Evolutionary conservation across 805 yeast species (phyloP).

Genomic region (Scheffersomyces coipomensis): DNA sequence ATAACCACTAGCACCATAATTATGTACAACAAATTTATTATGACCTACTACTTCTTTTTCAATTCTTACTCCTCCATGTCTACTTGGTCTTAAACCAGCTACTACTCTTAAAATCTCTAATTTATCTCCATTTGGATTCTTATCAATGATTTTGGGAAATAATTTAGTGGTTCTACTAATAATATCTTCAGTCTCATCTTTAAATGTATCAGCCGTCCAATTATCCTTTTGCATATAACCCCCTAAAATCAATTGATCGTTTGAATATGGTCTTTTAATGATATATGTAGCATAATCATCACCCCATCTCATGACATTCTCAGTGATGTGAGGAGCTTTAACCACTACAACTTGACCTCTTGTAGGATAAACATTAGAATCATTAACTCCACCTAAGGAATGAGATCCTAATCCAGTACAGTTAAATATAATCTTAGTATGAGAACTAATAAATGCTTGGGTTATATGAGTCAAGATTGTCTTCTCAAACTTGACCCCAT

Average conservation of each 20-base stretch:
- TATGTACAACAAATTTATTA: conserved; percentile 48
- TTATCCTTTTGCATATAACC: conserved; percentile 68
- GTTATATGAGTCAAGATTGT: conserved; percentile 50
- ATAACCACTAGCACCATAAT: conserved; percentile 69
- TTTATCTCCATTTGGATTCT: conserved; percentile 28
- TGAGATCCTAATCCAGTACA: conserved; percentile 77
- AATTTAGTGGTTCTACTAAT: conserved; percentile 54
- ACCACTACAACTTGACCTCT: conserved; percentile 80
- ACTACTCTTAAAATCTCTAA: conserved; percentile 60
- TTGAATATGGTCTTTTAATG: conserved; percentile 68
- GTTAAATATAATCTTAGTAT: conserved; percentile 57
- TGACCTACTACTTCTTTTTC: conserved; percentile 46
- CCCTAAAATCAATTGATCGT: conserved; percentile 69
- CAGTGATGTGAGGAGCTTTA: conserved; percentile 64
- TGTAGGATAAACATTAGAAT: conserved; percentile 62
- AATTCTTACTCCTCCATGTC: conserved; percentile 74
- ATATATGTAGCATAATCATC: conserved; percentile 57
- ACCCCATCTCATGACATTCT: conserved; percentile 64
- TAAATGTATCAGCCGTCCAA: conserved; percentile 60
- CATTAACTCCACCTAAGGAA: conserved; percentile 63
- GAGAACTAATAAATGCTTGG: conserved; percentile 44
- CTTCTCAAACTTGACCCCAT: conserved; percentile 54
- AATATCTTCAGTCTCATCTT: conserved; percentile 59
- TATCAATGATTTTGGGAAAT: conserved; percentile 47
- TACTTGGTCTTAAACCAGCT: conserved; percentile 74